Conservation (phyloP, 2,329 filamentous ascomycete genomes). For the Penicillium sp. region DNA sequence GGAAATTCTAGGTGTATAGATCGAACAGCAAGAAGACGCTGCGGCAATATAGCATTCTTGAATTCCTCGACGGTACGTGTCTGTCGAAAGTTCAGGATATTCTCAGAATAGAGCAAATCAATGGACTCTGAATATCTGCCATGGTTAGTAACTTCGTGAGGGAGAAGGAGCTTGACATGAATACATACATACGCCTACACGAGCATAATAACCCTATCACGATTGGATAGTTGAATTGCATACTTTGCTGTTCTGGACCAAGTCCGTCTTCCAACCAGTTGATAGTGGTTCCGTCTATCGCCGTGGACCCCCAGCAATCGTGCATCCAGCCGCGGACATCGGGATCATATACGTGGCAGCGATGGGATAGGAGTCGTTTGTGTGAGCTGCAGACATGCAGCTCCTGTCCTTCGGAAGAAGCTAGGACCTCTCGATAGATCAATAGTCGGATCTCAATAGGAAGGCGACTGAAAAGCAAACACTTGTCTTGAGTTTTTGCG, state of each 20-base stretch:
- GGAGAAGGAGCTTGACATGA: too few species aligned
- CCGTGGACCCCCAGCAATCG: neutral
- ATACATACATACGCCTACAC: neutral
- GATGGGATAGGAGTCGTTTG: neutral
- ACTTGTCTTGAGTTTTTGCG: neutral
- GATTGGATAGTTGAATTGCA: neutral
- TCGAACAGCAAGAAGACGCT: neutral
- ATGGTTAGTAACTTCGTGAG: neutral
- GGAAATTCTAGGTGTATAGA: neutral
- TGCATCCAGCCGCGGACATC: neutral
- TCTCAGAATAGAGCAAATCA: neutral
- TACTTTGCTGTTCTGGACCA: neutral
- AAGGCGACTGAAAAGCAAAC: neutral
- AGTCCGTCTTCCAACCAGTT: neutral
- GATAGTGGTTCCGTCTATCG: neutral
- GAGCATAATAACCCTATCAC: neutral
- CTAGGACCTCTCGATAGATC: neutral
- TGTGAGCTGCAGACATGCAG: neutral
- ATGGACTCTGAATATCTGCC: neutral
- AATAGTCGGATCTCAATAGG: neutral
- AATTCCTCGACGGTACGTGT: neutral
- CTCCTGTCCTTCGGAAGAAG: neutral
- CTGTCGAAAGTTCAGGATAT: neutral
- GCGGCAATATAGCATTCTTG: neutral
- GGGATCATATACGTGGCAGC: neutral